A percentile compares a stretch with the other conserved stretches of the same genome.
These are phyloP conservation scores for Striga asiatica DNA, from an alignment of 257 asterid genomes.

Conservation along the genomic window DNA sequence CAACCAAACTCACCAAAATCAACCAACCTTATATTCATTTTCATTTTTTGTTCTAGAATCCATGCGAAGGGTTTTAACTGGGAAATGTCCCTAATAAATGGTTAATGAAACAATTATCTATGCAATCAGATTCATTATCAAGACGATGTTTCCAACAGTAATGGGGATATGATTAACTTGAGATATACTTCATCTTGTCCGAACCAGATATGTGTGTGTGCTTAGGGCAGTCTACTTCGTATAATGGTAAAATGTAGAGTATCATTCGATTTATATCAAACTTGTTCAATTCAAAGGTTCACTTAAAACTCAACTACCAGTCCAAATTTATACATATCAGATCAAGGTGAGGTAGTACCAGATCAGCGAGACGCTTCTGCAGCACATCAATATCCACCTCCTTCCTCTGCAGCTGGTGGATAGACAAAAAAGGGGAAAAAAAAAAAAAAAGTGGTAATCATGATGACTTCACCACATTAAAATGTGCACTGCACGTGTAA, in stretches of 20 bases:
- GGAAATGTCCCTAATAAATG: neutral
- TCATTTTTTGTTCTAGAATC: too few relatives aligned
- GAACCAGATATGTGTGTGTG: neutral
- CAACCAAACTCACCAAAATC: neutral
- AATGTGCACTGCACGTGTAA: slow-evolving; percentile 2
- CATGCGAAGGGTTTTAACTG: neutral
- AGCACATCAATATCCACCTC: slow-evolving; percentile 49
- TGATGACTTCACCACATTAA: neutral
- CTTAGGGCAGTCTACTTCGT: neutral
- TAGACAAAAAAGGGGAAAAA: neutral
- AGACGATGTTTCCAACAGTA: too few relatives aligned
- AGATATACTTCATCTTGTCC: too few relatives aligned
- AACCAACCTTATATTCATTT: neutral
- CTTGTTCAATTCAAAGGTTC: neutral
- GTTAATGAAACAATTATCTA: neutral
- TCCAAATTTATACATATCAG: neutral
- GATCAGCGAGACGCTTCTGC: slow-evolving; percentile 71
- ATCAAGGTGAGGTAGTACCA: slow-evolving; percentile 40
- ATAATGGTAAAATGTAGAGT: neutral
- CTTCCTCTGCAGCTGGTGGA: slow-evolving; percentile 56
- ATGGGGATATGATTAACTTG: too few relatives aligned
- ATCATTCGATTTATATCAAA: too few relatives aligned
- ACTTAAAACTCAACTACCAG: slow-evolving; percentile 1
- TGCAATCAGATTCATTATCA: too few relatives aligned
- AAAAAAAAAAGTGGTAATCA: too few relatives aligned